Evolutionary conservation across 805 yeast species (phyloP).

Genomic region (Kockiozyma suomiensis): DNA sequence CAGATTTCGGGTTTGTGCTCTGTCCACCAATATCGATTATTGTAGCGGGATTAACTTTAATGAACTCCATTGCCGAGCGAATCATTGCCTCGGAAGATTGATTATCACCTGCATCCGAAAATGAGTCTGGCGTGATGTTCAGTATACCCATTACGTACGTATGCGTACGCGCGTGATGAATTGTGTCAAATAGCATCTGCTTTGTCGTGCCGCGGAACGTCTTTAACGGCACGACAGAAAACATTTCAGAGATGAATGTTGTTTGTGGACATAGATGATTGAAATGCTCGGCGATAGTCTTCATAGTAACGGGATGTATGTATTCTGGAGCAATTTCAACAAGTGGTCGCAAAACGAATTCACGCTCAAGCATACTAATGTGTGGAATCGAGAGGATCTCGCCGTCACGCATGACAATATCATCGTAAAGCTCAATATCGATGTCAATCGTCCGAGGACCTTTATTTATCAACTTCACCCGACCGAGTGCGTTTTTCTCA

Average conservation of each 20-base stretch:
- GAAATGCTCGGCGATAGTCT: constrained; percentile 71
- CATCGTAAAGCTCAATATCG: constrained; percentile 77
- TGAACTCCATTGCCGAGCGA: constrained; percentile 52
- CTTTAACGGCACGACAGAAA: constrained; percentile 32
- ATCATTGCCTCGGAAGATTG: constrained; percentile 45
- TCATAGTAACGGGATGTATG: constrained; percentile 83
- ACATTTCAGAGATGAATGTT: constrained; percentile 37
- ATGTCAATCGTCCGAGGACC: constrained; percentile 93
- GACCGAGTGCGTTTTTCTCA: constrained; percentile 68
- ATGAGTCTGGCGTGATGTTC: constrained; percentile 92
- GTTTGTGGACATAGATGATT: constrained; percentile 50
- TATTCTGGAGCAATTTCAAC: constrained; percentile 76
- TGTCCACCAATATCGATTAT: constrained; percentile 94
- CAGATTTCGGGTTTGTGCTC: constrained; percentile 86
- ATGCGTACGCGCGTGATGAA: constrained; percentile 45
- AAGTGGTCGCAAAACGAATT: constrained; percentile 87
- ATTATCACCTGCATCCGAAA: constrained; percentile 80
- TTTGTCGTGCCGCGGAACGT: constrained; percentile 32
- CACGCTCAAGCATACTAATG: constrained; percentile 80
- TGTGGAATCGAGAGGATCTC: constrained; percentile 76
- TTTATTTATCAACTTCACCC: constrained; percentile 80
- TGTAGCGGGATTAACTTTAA: constrained; percentile 58
- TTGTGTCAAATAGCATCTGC: constrained; percentile 50
- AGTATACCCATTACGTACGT: constrained; percentile 85
- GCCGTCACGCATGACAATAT: constrained; percentile 27